Evolutionary conservation across 2,329 filamentous ascomycete genomes (phyloP).

Genomic region (Cordyceps fumosorosea): DNA sequence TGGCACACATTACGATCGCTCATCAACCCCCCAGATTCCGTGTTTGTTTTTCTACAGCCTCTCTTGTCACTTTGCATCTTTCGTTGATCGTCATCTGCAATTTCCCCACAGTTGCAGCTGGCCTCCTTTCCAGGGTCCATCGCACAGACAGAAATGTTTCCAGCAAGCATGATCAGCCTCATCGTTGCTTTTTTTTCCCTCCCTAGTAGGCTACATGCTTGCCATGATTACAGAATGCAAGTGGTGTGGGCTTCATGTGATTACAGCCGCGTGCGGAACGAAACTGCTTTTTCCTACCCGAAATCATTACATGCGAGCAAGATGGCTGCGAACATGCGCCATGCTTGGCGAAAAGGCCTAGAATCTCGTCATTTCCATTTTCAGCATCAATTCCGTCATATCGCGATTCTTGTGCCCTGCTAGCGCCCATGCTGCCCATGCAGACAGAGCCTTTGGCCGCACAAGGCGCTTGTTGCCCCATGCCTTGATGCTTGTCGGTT

Average conservation of each 20-base stretch:
- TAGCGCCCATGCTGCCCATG: neutral
- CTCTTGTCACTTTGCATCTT: conserved; percentile 14
- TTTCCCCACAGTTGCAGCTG: neutral
- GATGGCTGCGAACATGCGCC: neutral
- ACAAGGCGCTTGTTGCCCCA: neutral
- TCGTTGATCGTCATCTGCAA: conserved; percentile 20
- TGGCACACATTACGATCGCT: neutral
- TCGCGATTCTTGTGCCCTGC: neutral
- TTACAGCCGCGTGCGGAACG: neutral
- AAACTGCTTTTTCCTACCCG: neutral
- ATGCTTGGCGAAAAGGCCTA: neutral
- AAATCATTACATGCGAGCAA: no score
- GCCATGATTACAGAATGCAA: neutral
- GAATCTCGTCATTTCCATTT: neutral
- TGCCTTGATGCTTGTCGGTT: neutral
- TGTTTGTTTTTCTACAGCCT: neutral
- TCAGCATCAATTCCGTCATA: neutral
- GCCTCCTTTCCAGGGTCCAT: neutral
- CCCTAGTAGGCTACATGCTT: neutral
- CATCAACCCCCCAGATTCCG: neutral
- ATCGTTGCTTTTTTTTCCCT: conserved; percentile 1
- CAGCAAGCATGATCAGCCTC: neutral
- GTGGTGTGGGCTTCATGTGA: neutral
- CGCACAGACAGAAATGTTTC: neutral
- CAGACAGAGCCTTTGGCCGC: neutral